Percentiles rank a stretch among this genome's conserved stretches.
Conservation (phyloP, 257 asterid genomes). For the Scutellaria barbata region DNA sequence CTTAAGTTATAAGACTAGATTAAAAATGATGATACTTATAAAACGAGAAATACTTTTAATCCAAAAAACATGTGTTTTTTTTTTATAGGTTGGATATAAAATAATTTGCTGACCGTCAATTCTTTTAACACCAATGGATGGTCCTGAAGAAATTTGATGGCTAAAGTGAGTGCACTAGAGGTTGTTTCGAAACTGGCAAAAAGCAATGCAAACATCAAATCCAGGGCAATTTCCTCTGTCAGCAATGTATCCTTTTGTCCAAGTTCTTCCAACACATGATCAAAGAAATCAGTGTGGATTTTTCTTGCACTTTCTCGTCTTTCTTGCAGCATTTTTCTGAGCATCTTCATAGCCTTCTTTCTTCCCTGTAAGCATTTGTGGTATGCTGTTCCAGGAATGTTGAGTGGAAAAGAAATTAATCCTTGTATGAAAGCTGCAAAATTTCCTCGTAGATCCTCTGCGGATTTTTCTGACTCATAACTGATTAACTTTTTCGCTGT, state of each 20-base stretch:
- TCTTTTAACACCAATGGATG: conserved; percentile 60
- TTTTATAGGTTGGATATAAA: no score
- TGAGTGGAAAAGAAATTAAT: conserved; percentile 75
- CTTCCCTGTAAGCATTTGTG: conserved; percentile 85
- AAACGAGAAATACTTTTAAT: no score
- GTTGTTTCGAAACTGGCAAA: conserved; percentile 92
- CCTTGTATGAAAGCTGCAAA: conserved; percentile 82
- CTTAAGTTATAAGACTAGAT: no score
- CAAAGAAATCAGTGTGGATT: conserved; percentile 73
- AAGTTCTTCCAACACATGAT: conserved; percentile 73
- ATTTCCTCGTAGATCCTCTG: conserved; percentile 60
- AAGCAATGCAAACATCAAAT: conserved; percentile 86
- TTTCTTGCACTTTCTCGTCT: conserved; percentile 66
- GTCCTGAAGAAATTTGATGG: conserved; percentile 59
- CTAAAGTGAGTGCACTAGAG: conserved; percentile 76
- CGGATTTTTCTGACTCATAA: conserved; percentile 61
- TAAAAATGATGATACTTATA: no score
- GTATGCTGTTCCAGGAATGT: conserved; percentile 87
- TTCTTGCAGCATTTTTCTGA: conserved; percentile 63
- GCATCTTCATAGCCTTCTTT: conserved; percentile 77
- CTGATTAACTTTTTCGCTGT: conserved; percentile 81
- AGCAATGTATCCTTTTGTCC: conserved; percentile 61
- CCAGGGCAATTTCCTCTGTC: conserved; percentile 78
- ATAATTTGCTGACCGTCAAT: conserved; percentile 51
- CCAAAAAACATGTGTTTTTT: no score